A percentile compares a stretch with the other conserved stretches of the same genome.
Evolutionary conservation across 2,329 filamentous ascomycete genomes (phyloP).

Genomic region (Albifimbria verrucaria): DNA sequence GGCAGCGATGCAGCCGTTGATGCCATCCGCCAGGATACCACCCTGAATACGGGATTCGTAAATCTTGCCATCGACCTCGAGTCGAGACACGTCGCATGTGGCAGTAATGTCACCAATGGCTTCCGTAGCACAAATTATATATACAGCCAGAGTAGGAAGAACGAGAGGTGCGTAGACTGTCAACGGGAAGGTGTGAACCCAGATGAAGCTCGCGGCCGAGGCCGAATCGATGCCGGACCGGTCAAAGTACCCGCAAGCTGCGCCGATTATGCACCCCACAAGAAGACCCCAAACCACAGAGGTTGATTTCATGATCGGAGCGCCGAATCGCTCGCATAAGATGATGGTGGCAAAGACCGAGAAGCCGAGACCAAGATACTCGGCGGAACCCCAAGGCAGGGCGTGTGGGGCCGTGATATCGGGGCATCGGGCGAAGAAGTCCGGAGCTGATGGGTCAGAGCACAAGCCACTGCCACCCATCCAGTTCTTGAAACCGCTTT

Average conservation of each 20-base stretch:
- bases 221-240: constrained; percentile 67
- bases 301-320: constrained; percentile 80
- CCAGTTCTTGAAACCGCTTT: constrained; percentile 73
- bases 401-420: constrained; percentile 65
- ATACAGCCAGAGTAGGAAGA: constrained; percentile 66
- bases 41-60: constrained; percentile 79
- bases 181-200: constrained; percentile 74
- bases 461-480: constrained; percentile 68
- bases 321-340: constrained; percentile 74
- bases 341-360: constrained; percentile 78
- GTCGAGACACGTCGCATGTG: constrained; percentile 74
- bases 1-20: constrained; percentile 72
- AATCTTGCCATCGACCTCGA: constrained; percentile 67
- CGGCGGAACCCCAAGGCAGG: constrained; percentile 73
- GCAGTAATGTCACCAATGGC: constrained; percentile 79
- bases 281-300: constrained; percentile 73
- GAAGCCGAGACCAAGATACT: constrained; percentile 77
- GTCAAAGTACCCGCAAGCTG: constrained; percentile 75
- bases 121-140: constrained; percentile 73
- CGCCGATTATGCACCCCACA: constrained; percentile 74
- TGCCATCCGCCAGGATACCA: constrained; percentile 72
- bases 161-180: constrained; percentile 71
- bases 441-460: constrained; percentile 41
- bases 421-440: constrained; percentile 63
- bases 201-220: constrained; percentile 71